Conservation (phyloP, 805 yeast genomes). For the Pichia pseudocactophila region DNA sequence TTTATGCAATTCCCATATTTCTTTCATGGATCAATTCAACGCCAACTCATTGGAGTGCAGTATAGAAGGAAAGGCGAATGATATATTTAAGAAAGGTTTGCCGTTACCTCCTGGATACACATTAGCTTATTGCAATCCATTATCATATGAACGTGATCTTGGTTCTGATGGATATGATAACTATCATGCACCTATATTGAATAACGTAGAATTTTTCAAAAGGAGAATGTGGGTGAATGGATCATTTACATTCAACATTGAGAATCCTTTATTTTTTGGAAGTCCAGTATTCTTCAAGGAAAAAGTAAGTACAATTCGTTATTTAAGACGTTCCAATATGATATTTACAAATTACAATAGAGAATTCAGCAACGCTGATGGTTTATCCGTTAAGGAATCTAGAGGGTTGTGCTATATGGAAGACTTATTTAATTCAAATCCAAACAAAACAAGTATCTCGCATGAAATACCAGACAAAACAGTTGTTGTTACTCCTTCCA, state of each 20-base stretch:
- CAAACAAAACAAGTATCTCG: background rate
- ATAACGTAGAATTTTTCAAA: constrained; percentile 28
- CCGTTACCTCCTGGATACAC: constrained; percentile 48
- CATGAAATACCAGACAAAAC: constrained; percentile 16
- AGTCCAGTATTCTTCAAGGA: constrained; percentile 44
- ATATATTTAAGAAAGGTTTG: constrained; percentile 14
- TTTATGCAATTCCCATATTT: background rate
- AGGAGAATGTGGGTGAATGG: constrained; percentile 83
- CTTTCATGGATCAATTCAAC: constrained; percentile 1
- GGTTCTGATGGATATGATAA: constrained; percentile 75
- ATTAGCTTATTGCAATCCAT: constrained; percentile 58
- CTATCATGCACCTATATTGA: constrained; percentile 53
- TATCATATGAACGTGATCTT: constrained; percentile 35
- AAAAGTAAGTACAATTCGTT: constrained; percentile 33
- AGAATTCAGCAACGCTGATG: constrained; percentile 27
- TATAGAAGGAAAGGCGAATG: background rate
- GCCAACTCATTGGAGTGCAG: constrained; percentile 12
- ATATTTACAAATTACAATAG: constrained; percentile 50
- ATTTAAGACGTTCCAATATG: constrained; percentile 26
- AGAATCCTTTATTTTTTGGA: constrained; percentile 29
- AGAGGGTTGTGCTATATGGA: constrained; percentile 58
- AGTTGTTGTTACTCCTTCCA: constrained; percentile 30
- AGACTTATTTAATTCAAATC: constrained; percentile 17
- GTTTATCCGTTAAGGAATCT: constrained; percentile 36
- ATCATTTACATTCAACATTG: constrained; percentile 32